Conservation (phyloP, 208 protist genomes). For the Wallacemonas sp. region DNA sequence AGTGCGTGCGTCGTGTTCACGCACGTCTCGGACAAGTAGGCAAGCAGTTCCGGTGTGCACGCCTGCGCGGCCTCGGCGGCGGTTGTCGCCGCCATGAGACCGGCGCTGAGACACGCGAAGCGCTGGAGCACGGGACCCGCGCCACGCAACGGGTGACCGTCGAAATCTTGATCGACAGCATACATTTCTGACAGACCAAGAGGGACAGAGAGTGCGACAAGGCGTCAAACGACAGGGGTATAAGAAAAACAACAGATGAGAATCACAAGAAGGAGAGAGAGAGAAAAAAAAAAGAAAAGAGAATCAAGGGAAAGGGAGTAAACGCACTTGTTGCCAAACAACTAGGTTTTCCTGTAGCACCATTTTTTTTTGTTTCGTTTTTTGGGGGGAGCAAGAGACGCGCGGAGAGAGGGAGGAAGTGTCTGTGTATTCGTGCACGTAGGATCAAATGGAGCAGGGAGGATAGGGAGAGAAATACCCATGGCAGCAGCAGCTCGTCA, state of each 20-base stretch:
- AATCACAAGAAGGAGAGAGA: background rate
- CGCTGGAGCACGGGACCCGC: background rate
- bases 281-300: slow-evolving; percentile 13
- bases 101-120: background rate
- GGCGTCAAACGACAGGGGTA: too few species aligned
- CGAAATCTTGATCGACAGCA: slow-evolving; percentile 1
- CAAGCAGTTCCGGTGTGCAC: slow-evolving; percentile 1
- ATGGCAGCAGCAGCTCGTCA: too few species aligned
- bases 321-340: too few species aligned
- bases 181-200: background rate
- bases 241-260: background rate
- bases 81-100: background rate
- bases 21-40: slow-evolving; percentile 2
- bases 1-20: background rate
- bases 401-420: too few species aligned
- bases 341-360: too few species aligned
- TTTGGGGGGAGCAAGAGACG: too few species aligned
- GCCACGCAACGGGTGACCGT: background rate
- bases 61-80: background rate
- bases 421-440: too few species aligned
- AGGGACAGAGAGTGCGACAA: background rate
- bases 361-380: too few species aligned
- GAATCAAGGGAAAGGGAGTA: too few species aligned
- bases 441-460: too few species aligned
- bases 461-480: too few species aligned